Evolutionary conservation across 2,329 filamentous ascomycete species (phyloP), one percentile per base, ranked within the genome.

Genomic region (Clarireedia homoeocarpa): DNA sequence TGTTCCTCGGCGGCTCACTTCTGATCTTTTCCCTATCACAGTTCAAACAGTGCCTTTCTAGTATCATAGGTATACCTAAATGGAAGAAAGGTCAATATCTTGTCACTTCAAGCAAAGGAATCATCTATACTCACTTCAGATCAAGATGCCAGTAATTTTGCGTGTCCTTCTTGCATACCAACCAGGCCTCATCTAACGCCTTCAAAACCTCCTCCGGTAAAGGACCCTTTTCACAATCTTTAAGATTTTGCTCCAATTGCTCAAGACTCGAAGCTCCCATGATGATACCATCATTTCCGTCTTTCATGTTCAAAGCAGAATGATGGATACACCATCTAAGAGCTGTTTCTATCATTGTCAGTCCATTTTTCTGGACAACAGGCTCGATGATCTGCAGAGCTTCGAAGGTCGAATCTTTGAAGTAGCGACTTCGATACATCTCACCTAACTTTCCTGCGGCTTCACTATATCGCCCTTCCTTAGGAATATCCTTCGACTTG

Each of bases 381-480:
- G 78, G 77, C 67, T 86, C 81, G 61, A 86, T 78, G 47, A 84
- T 65, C 5, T 71, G 67, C 9, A 86, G 71, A 3, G 84, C 83
- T 17, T 82, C 76, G 65, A 86, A 86, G 0, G 77, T 83, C 0
- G 75, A 72, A 60, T 84, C 79, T 59, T 79, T 80, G 72, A 85
- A 86, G 69, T 86, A 87, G 9, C 82, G 73, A 7, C 73, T 69
- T 14, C 82, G 76, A 63, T 85, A 85, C 66, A 75, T 74, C 14
- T 62, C 55, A 4, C 82, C 83, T 52, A 63, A 55, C 15, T 46
- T 58, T 10, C 58, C 63, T 39, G 71, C 69, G 12, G 70, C 71
- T 63, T 86, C 76, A 61, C 83, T 86, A 74, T 86, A 95, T 38
- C 89, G 81, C 12, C 89, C 89, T 10, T n/a, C 34, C 0, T 73